Percentiles rank a stretch among this genome's conserved stretches.
Conservation (phyloP, 1,139 yeast genomes). For the Taphrina populina region DNA sequence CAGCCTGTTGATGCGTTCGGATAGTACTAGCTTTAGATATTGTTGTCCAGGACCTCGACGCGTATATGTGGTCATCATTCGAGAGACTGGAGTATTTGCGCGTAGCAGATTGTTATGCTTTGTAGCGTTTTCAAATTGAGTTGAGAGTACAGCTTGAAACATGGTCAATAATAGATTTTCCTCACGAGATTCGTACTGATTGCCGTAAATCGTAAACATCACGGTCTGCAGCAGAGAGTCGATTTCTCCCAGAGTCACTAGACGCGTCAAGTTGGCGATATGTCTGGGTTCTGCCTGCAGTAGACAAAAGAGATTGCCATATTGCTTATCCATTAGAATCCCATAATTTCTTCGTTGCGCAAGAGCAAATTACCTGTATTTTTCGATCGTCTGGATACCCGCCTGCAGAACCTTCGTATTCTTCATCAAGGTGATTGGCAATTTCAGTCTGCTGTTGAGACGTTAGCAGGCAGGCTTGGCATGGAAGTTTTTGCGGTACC, state of each 20-base stretch:
- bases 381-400: slow-evolving; percentile 39
- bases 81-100: slow-evolving; percentile 50
- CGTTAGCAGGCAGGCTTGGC: too few species aligned
- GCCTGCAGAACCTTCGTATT: slow-evolving; percentile 37
- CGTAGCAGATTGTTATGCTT: slow-evolving; percentile 48
- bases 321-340: slow-evolving; percentile 39
- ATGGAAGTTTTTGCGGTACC: too few species aligned
- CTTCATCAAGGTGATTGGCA: slow-evolving; percentile 44
- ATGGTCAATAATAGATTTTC: slow-evolving; percentile 48
- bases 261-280: slow-evolving; percentile 46
- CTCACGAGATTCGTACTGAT: slow-evolving; percentile 50
- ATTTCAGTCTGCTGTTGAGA: slow-evolving; percentile 44
- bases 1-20: slow-evolving; percentile 44
- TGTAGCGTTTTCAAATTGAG: slow-evolving; percentile 47
- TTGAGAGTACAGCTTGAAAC: slow-evolving; percentile 48
- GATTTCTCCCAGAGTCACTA: slow-evolving; percentile 48
- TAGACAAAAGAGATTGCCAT: slow-evolving; percentile 48
- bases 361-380: slow-evolving; percentile 30
- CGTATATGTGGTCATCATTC: slow-evolving; percentile 51
- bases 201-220: slow-evolving; percentile 51
- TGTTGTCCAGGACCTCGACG: slow-evolving; percentile 51
- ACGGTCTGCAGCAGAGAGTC: slow-evolving; percentile 49
- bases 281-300: slow-evolving; percentile 49
- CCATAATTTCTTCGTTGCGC: slow-evolving; percentile 3
- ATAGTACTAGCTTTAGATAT: slow-evolving; percentile 46